phyloP scores from a whole-genome alignment of 2,329 filamentous ascomycete species.

The Phaeosphaeriaceae sp. region DNA sequence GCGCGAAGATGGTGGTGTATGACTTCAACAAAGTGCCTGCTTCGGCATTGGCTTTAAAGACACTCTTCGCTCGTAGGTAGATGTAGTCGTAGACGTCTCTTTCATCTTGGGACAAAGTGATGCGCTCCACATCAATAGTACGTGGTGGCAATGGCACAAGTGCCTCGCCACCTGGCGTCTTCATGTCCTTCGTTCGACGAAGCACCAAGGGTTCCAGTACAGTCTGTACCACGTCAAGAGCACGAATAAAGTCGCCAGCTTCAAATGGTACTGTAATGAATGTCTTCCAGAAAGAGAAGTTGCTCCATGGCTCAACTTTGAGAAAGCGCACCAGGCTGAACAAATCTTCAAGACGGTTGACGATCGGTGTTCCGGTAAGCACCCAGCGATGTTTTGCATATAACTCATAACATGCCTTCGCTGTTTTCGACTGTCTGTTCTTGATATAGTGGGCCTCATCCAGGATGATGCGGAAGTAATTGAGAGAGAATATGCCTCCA shows the following conservation, averaged over 20 bases:
- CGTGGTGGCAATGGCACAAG: constrained; percentile 84
- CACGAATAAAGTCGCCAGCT: constrained; percentile 90
- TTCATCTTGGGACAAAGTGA: constrained; percentile 85
- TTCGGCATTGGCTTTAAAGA: constrained; percentile 86
- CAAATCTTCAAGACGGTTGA: constrained; percentile 92
- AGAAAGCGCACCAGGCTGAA: constrained; percentile 93
- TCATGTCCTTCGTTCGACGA: constrained; percentile 96
- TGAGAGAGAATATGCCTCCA: constrained; percentile 81
- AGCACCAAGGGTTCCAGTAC: constrained; percentile 96
- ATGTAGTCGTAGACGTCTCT: constrained; percentile 93
- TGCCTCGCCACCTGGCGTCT: constrained; percentile 82
- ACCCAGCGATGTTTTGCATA: constrained; percentile 88
- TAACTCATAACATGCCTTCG: constrained; percentile 92
- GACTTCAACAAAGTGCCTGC: constrained; percentile 93
- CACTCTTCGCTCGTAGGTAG: constrained; percentile 79
- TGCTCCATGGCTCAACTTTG: constrained; percentile 95
- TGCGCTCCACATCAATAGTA: constrained; percentile 81
- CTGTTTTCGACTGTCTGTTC: constrained; percentile 83
- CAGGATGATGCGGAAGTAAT: constrained; percentile 93
- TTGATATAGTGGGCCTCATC: constrained; percentile 97
- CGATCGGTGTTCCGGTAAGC: constrained; percentile 93
- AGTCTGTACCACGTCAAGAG: constrained; percentile 95
- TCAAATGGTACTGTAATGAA: constrained; percentile 99
- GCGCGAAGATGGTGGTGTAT: constrained; percentile 96
- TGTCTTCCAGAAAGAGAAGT: constrained; percentile 98